Conservation (phyloP, 1,284 basidiomycete genomes). For the Irpex rosettiformis region DNA sequence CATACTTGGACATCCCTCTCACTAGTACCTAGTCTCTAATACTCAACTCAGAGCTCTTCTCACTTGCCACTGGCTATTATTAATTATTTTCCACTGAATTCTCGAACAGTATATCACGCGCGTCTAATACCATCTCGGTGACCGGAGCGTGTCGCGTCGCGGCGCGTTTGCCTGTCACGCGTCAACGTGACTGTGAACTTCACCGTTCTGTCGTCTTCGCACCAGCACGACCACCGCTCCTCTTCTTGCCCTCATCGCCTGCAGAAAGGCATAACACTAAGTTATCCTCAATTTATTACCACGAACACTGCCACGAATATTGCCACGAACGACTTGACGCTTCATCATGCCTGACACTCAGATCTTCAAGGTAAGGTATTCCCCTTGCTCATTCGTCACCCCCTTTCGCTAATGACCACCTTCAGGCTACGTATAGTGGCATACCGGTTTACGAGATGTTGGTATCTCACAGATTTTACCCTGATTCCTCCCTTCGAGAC, state of each 20-base stretch:
- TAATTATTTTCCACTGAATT: too few species aligned
- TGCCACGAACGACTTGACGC: slow-evolving; percentile 6
- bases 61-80: too few species aligned
- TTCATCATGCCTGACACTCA: slow-evolving; percentile 67
- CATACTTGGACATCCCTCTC: too few species aligned
- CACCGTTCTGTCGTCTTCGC: neutral
- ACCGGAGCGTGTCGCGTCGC: slow-evolving; percentile 17
- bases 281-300: neutral
- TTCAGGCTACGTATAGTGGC: slow-evolving; percentile 82
- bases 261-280: neutral
- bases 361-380: slow-evolving; percentile 66
- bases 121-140: slow-evolving; percentile 1
- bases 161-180: slow-evolving; percentile 17
- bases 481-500: slow-evolving; percentile 21
- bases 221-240: slow-evolving; percentile 1
- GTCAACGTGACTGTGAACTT: slow-evolving; percentile 9
- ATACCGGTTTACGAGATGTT: slow-evolving; percentile 88
- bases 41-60: too few species aligned
- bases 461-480: slow-evolving; percentile 38
- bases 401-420: slow-evolving; percentile 16
- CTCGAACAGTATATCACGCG: neutral
- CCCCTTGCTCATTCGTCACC: slow-evolving; percentile 14
- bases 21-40: too few species aligned
- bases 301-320: neutral
- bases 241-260: slow-evolving; percentile 10